Evolutionary conservation across 306 rosid genomes (phyloP).

Genomic region (Aeschynomene evenia): DNA sequence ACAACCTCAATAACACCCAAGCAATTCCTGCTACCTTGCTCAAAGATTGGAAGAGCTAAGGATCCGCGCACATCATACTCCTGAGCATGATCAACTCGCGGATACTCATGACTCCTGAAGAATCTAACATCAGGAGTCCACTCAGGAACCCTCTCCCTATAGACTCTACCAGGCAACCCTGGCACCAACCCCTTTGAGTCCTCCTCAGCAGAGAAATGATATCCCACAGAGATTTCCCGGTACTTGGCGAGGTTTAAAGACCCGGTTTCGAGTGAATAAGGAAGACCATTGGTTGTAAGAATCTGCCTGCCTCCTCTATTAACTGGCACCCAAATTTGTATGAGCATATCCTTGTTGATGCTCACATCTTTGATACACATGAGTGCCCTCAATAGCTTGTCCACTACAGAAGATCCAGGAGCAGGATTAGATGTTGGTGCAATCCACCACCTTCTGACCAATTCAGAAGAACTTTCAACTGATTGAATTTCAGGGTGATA

Average conservation of each 20-base stretch:
- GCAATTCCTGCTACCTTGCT: conserved; percentile 70
- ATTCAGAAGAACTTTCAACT: conserved; percentile 38
- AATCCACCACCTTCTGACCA: conserved; percentile 58
- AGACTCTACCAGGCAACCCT: conserved; percentile 95
- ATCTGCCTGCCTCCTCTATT: conserved; percentile 59
- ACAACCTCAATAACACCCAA: conserved; percentile 94
- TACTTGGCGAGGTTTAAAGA: conserved; percentile 64
- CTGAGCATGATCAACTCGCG: conserved; percentile 72
- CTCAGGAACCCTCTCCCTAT: conserved; percentile 72
- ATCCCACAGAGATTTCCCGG: conserved; percentile 59
- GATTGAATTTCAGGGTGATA: conserved; percentile 39
- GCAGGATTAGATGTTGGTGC: conserved; percentile 44
- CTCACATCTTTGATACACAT: conserved; percentile 52
- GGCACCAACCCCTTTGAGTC: conserved; percentile 45
- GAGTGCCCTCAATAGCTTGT: conserved; percentile 65
- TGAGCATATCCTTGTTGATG: conserved; percentile 67
- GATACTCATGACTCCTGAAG: conserved; percentile 78
- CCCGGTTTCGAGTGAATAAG: conserved; percentile 52
- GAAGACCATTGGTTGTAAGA: conserved; percentile 60
- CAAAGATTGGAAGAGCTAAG: conserved; percentile 85
- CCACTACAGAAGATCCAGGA: conserved; percentile 49
- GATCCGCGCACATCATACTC: conserved; percentile 71
- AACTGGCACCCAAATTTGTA: conserved; percentile 87
- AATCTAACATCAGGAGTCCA: conserved; percentile 96
- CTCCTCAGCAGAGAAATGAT: conserved; percentile 61